Evolutionary conservation across 768 basidiomycete species (phyloP).

Genomic region (Hygrocybe coccinea): DNA sequence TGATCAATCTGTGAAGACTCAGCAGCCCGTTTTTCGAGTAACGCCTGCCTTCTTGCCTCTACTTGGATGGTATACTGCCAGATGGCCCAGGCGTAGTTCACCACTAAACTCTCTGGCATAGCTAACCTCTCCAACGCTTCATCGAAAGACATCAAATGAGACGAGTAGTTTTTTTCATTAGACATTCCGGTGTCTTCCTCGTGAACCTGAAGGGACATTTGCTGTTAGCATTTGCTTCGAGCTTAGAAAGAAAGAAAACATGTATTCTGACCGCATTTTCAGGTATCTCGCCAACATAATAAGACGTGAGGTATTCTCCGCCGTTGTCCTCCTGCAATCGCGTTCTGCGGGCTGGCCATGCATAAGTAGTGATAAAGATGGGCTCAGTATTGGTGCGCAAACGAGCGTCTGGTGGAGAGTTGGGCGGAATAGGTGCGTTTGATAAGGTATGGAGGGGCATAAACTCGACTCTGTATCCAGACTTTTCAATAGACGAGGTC

Average conservation of each 20-base stretch:
- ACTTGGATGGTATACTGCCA: constrained; percentile 16
- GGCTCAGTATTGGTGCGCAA: constrained; percentile 37
- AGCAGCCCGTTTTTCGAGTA: no score
- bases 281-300: constrained; percentile 51
- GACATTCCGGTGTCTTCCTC: constrained; percentile 53
- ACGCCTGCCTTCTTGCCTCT: no score
- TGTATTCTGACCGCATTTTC: constrained; percentile 45
- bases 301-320: constrained; percentile 52
- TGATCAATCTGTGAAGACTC: no score
- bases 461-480: constrained; percentile 45
- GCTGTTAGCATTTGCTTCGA: no score
- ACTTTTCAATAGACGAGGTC: constrained; percentile 28
- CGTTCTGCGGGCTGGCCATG: constrained; percentile 24
- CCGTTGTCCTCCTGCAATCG: constrained; percentile 20
- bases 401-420: constrained; percentile 5
- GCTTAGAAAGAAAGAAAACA: no score
- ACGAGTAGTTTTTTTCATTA: constrained; percentile 47
- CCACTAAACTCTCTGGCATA: constrained; percentile 29
- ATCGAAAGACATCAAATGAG: constrained; percentile 39
- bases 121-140: constrained; percentile 38
- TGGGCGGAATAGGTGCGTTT: constrained; percentile 39
- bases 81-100: constrained; percentile 37
- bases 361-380: constrained; percentile 35
- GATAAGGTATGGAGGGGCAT: constrained; percentile 42
- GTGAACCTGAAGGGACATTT: constrained; percentile 40